Conservation (phyloP, 352 stramenopile species). For the Paralagenidium karlingii region DNA sequence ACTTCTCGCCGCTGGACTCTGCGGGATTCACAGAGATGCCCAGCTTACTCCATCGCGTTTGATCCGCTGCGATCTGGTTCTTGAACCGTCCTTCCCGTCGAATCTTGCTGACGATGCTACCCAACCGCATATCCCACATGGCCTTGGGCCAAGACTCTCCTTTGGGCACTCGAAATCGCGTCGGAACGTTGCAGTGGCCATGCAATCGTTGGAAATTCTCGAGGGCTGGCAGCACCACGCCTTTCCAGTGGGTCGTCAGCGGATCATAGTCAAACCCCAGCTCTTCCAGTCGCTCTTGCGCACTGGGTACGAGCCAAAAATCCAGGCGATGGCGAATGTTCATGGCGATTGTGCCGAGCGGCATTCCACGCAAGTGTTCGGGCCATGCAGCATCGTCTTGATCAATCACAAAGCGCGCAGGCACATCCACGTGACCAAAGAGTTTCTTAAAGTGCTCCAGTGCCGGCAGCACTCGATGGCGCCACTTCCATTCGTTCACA, state of each 20-base stretch:
- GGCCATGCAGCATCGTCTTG: slow-evolving; percentile 27
- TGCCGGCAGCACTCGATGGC: slow-evolving; percentile 48
- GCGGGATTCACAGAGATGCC: no score
- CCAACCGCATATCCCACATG: slow-evolving; percentile 26
- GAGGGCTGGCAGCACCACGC: slow-evolving; percentile 54
- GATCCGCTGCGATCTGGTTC: no score
- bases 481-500: slow-evolving; percentile 58
- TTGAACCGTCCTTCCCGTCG: no score
- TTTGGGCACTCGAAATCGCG: slow-evolving; percentile 33
- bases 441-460: slow-evolving; percentile 37
- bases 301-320: slow-evolving; percentile 41
- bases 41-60: no score
- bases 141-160: slow-evolving; percentile 20
- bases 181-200: slow-evolving; percentile 31
- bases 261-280: slow-evolving; percentile 56
- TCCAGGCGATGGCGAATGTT: slow-evolving; percentile 54
- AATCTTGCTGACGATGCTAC: slow-evolving; percentile 81
- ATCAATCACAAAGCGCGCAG: slow-evolving; percentile 45
- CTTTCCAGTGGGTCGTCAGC: slow-evolving; percentile 53
- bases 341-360: slow-evolving; percentile 40
- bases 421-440: slow-evolving; percentile 39
- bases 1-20: no score
- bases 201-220: slow-evolving; percentile 36
- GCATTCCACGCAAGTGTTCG: slow-evolving; percentile 27
- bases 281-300: slow-evolving; percentile 36